phyloP scores from a whole-genome alignment of 176 grass and related monocot species.

The Ensete ventricosum region DNA sequence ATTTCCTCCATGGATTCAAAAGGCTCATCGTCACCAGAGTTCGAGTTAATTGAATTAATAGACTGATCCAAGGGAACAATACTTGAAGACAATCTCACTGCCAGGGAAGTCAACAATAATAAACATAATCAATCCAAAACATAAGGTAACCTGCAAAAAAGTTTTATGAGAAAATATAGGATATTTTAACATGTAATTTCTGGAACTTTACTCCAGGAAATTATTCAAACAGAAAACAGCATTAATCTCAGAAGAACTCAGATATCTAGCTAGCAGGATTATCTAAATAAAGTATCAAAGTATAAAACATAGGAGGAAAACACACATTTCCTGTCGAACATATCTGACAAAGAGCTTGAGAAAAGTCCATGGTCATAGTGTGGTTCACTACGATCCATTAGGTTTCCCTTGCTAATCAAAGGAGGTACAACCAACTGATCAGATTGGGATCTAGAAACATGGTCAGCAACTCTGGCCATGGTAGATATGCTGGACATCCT shows the following conservation, averaged over 20 bases:
- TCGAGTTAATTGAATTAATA: constrained; percentile 28
- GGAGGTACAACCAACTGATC: constrained; percentile 22
- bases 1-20: constrained; percentile 57
- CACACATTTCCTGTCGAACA: constrained; percentile 41
- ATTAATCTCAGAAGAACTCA: neutral
- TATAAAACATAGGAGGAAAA: constrained; percentile 7
- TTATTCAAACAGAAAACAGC: neutral
- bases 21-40: constrained; percentile 38
- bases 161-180: too few relatives aligned
- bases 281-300: constrained; percentile 4
- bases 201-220: neutral
- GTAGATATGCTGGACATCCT: constrained; percentile 15
- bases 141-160: neutral
- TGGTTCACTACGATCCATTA: constrained; percentile 6
- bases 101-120: neutral
- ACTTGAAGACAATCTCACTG: constrained; percentile 35
- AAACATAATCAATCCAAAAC: constrained; percentile 9
- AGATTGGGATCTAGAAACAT: constrained; percentile 24
- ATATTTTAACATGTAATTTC: constrained; percentile 4
- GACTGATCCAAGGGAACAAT: constrained; percentile 24
- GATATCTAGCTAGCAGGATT: neutral
- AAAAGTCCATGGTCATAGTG: constrained; percentile 27
- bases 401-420: constrained; percentile 17
- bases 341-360: constrained; percentile 32
- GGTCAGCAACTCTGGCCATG: constrained; percentile 28